Evolutionary conservation across 2,329 filamentous ascomycete genomes (phyloP), one percentile per base, ranked within the genome.

Genomic region (Metarhizium humberi): DNA sequence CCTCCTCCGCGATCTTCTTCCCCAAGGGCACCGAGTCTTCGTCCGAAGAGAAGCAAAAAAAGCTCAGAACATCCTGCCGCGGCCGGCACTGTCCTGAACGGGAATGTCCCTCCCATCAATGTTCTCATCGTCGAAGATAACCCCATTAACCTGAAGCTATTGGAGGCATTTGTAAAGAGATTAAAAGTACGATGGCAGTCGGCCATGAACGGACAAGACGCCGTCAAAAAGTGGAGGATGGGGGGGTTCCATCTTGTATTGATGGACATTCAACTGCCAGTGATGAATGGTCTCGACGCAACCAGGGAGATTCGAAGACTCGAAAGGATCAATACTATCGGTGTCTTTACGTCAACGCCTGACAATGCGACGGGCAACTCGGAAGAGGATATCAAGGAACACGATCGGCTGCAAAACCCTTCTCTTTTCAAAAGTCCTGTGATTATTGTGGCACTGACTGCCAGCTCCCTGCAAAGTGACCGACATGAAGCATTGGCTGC

Each of bases 121-220:
- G 92, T 97, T 7, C 78, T 99, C 47, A 96, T 99, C 58, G 94
- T 99, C 14, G 94, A 99, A 74, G 94, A 99, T 74, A 99, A 99
- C 70, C 91, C 94, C 60, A 97, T 99, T 78, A 99, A 97, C 67
- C 76, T 97, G 62, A 89, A 90, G 65, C 84, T 99, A 10, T 77
- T 99, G 40, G 92, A 96, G 67, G 91, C 92, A 1, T 95, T 99
- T 66, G 92, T 97, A 78, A 96, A 96, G 73, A 81, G 91, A 51
- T 78, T 99, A 51, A 96, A 96, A 67, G 94, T 99, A 6, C 84
- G 94, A 38, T 97, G 92, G 91, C 88, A 94, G 71, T 95, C 90
- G n/a, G 94, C 94, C 42, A 90, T 95, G 79, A 96, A 97, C 68
- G 94, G 94, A 29, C 84, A 86, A 60, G 92, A 96, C 61, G 94